Base-by-base conservation (phyloP, 2,329 filamentous ascomycete species). In the Ceratocystis diversiconidia region DNA sequence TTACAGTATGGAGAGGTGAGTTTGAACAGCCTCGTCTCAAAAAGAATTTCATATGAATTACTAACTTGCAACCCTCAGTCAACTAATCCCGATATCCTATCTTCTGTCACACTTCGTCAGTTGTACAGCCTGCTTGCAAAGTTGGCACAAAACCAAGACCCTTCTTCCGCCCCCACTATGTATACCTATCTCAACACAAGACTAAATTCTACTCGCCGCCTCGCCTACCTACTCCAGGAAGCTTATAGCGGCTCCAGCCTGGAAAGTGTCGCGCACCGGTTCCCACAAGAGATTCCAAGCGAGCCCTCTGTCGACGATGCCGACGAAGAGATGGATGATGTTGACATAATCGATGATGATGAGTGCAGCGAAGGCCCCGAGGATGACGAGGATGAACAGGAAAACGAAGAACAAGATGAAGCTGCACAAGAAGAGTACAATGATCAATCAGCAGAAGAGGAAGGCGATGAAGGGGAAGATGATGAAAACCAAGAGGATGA, bases 1-100 rank as follows among this genome's bases (percentile, higher is more conserved):
- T 73, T 82, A 41, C 79, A 82, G 71, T 81, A 82, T 71, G 74
- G 78, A 22, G 79, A 82, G 73, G 79, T 79, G 73, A 69, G 77
- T 12, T 6, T 19, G 3, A 8, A 32, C 22, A 22, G 55, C 30
- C 62, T 64, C 19, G 50, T 66, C 28, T 32, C 41, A 41, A 28
- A 10, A 41, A 7, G 10, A 41, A 41, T 15, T 15, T 12, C 3
- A 41, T 15, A 12, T 41, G 0, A 41, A 15, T 41, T 41, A 41
- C 36, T 41, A 41, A 52, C 7, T 28, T 28, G 22, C 10, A 52
- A 4, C 22, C 3, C 19, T 17, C 61, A 79, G 76, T 75, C 76
- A 41, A 73, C 71, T 6, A 70, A 72, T n/a, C 71, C 69, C 15
- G 73, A 75, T 43, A 67, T 72, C 2, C 70, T 77, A 48, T 71